Base-by-base conservation (phyloP, 805 yeast species). In the Saccharomycopsis sp. region DNA sequence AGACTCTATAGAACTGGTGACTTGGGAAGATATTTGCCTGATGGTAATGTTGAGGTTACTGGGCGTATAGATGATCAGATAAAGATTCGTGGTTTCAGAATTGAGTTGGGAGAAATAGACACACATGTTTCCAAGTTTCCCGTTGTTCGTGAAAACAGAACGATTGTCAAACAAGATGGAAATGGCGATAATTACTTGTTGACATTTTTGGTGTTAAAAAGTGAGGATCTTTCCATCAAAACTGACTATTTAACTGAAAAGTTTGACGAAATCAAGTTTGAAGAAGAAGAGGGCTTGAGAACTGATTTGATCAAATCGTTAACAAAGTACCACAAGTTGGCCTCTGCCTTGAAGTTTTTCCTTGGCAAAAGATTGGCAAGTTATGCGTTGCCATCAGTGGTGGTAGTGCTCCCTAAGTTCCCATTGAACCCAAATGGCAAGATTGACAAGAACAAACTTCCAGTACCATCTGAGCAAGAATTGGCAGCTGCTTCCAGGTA, bases 41-140 rank as follows among this genome's bases (percentile, higher is more conserved):
- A 88, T 56, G 99, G 98, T 43, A 85, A 92, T 64, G 87, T 92
- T 52, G 99, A 92, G 67, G 89, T 96, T 61, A 82, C 94, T 58
- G 99, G 99, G 45, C 77, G 99, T 60, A 98, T 98, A 20, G 99
- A 92, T 64, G 97, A 89, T 58, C 99, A 92, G 62, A 96, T 92
- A 47, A 92, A 92, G 62, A 92, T 92, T 51, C 78, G 99, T 65
- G 99, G 99, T 2, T 94, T 92, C 75, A 77, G 99, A 64, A 94
- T 92, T 49, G 99, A 92, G 64, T 69, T 92, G 42, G 99, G 99
- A 46, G 99, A 92, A 63, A 94, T 92, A 57, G 97, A 92, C 60
- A 92, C 98, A 12, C 95, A 92, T 58, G 74, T 92, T 48, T 87
- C 96, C 10, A 95, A 87, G 60, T 96, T 88, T 65, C 83, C 92